Evolutionary conservation across 164 flowering plant species (phyloP).

Genomic region (Brasenia schreberi): DNA sequence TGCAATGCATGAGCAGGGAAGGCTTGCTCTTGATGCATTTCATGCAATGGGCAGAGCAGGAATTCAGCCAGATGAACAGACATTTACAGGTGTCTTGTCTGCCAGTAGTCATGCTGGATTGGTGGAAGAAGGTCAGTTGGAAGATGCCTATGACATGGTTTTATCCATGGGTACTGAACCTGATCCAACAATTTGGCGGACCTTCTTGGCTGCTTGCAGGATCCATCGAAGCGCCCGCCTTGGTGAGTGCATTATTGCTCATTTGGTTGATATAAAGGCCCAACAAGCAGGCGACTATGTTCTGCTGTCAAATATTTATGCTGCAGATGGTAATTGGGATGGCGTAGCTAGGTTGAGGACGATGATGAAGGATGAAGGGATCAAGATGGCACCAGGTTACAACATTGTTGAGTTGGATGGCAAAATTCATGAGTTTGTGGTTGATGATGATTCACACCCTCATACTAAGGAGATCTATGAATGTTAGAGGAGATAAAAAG

Average conservation of each 20-base stretch:
- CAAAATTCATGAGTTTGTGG: slow-evolving; percentile 46
- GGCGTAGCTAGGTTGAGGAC: slow-evolving; percentile 47
- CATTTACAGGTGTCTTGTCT: slow-evolving; percentile 56
- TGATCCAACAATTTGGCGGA: slow-evolving; percentile 16
- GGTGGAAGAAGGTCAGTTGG: slow-evolving; percentile 39
- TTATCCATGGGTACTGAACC: slow-evolving; percentile 9
- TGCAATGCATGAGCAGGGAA: slow-evolving; percentile 59
- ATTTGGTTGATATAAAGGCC: slow-evolving; percentile 57
- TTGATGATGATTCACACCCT: slow-evolving; percentile 53
- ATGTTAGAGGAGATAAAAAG: slow-evolving; percentile 51
- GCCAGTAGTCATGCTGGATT: slow-evolving; percentile 67
- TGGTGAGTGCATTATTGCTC: slow-evolving; percentile 29
- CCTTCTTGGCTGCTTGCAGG: slow-evolving; percentile 16
- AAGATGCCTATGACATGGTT: slow-evolving; percentile 15
- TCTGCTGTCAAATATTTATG: slow-evolving; percentile 52
- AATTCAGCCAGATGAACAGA: slow-evolving; percentile 44
- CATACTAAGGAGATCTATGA: slow-evolving; percentile 36
- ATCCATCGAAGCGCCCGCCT: slow-evolving; percentile 11
- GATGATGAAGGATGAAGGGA: slow-evolving; percentile 57
- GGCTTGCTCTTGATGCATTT: slow-evolving; percentile 50
- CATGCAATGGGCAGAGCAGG: slow-evolving; percentile 38
- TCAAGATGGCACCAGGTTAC: slow-evolving; percentile 53
- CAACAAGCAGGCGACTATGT: slow-evolving; percentile 76
- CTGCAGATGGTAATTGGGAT: slow-evolving; percentile 49
- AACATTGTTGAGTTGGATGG: slow-evolving; percentile 54